Base-by-base conservation (phyloP, 2,329 filamentous ascomycete species). In the Xylaria sp. region DNA sequence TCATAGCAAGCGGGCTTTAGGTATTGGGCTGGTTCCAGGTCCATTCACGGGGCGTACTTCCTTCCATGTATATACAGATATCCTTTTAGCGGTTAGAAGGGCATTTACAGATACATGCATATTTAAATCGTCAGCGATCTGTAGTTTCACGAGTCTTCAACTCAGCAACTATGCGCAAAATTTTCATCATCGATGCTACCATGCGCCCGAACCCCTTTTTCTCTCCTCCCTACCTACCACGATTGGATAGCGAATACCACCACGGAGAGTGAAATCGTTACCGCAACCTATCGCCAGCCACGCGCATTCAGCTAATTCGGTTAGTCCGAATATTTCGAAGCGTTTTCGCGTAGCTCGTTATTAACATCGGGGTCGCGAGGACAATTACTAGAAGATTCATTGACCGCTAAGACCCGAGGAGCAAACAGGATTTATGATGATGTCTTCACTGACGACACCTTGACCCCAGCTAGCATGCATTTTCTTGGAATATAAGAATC, bases 1-100 rank as follows among this genome's bases (percentile, higher is more conserved):
- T 61, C 25, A 62, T 63, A 64, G 64, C 66, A 58, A 71, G 64
- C 62, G 64, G 52, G 48, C n/a, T 48, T 63, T 48, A 13, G 56
- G 25, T 28, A 15, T 58, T 23, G 46, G 28, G 13, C 55, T 7
- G 54, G 36, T 51, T 28, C n/a, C n/a, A n/a, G n/a, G n/a, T n/a
- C n/a, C 41, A 54, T 54, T 63, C 39, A 18, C 2, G 52, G 41
- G 64, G 64, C 31, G 51, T 10, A 55, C n/a, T 48, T 61, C 3
- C n/a, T 39, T 61, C 1, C 33, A 7, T 36, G 36, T 58, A 39
- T 3, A 68, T 23, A n/a, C 12, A 46, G 13, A 51, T 54, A 64
- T 59, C 43, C 12, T 10, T 18, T 28, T 56, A 55, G 20, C 23
- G 54, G 36, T 20, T 33, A 49, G 62, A 55, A 6, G 41, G 41